These are phyloP conservation scores for Aspergillus terreus DNA, from an alignment of 2,329 filamentous ascomycete species.

Conservation along the genomic window DNA sequence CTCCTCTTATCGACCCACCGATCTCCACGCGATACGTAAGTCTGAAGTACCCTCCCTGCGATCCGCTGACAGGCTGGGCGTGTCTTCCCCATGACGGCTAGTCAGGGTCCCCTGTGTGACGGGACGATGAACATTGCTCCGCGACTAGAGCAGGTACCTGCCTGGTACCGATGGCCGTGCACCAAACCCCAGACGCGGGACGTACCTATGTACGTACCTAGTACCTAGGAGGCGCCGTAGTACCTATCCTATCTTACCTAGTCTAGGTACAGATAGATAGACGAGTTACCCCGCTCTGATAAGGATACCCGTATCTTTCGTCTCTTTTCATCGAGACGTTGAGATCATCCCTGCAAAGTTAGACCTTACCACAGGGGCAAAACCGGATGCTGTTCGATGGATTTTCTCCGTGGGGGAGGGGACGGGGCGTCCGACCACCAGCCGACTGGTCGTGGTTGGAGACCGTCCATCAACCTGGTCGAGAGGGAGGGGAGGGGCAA, in stretches of 20 bases:
- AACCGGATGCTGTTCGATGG: not conserved
- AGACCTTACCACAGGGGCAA: not conserved
- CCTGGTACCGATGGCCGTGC: not conserved
- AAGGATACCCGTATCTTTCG: not conserved
- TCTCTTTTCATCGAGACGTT: not conserved
- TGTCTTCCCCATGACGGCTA: not conserved
- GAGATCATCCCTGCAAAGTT: not conserved
- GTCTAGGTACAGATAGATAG: too few species aligned
- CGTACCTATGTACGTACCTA: not conserved
- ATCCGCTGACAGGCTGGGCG: too few species aligned
- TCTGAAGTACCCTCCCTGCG: not conserved
- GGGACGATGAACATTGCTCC: not conserved
- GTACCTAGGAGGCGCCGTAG: not conserved
- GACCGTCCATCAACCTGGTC: not conserved
- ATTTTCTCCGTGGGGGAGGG: not conserved
- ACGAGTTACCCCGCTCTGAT: not conserved
- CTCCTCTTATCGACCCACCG: not conserved
- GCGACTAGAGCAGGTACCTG: not conserved
- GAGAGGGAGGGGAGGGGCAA: not conserved
- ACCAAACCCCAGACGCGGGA: not conserved
- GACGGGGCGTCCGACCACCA: not conserved
- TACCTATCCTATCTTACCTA: not conserved
- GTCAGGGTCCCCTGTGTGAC: not conserved
- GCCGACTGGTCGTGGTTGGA: not conserved
- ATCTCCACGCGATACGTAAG: not conserved